Base-by-base conservation (phyloP, 768 basidiomycete species). In the Lactarius sanguifluus region DNA sequence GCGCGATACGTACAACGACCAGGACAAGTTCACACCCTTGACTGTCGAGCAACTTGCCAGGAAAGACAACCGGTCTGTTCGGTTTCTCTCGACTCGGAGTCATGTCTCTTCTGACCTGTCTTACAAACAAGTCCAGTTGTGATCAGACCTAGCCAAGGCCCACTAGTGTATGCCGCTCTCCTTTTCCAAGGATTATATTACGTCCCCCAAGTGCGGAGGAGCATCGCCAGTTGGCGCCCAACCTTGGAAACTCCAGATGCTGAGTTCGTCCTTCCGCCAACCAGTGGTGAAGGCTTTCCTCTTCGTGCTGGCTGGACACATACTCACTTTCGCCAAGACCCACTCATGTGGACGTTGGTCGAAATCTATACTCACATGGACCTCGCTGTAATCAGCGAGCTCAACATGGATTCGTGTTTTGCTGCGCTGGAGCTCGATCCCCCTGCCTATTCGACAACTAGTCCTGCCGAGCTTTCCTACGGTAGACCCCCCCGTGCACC, bases 281-380 rank as follows among this genome's bases (percentile, higher is more conserved):
- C 69, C 8, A 72, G 62, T 56, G 80, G 76, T n/a, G 70, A 73
- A 68, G 78, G 80, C 54, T 69, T 8, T 2, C 13, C 5, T 40
- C 38, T 32, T 9, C n/a, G 1, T 38, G 15, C 32, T 15, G 70
- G 30, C 61, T 71, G 36, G 34, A 50, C 55, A 20, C 16, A 36
- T 40, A 38, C 34, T 61, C 47, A 47, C 15, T 4, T 58, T 45
- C 16, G 54, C 23, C 62, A 68, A 87, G 87, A 80, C 12, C 76
- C 77, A 38, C 76, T 81, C 5, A 75, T 89, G 61, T 86, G 83
- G 81, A 79, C 81, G 32, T 74, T 90, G 52, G 78, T 88, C 55
- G 89, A 90, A 73, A 79, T 88, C 54, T 90, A 87, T 72, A 82
- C 84, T 2, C 84, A 89, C 69, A 82, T 92, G 79, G 90, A 92